A percentile compares a stretch with the other conserved stretches of the same genome.
Evolutionary conservation across 2,329 filamentous ascomycete species (phyloP).

Genomic region (Calonectria fujianensis): DNA sequence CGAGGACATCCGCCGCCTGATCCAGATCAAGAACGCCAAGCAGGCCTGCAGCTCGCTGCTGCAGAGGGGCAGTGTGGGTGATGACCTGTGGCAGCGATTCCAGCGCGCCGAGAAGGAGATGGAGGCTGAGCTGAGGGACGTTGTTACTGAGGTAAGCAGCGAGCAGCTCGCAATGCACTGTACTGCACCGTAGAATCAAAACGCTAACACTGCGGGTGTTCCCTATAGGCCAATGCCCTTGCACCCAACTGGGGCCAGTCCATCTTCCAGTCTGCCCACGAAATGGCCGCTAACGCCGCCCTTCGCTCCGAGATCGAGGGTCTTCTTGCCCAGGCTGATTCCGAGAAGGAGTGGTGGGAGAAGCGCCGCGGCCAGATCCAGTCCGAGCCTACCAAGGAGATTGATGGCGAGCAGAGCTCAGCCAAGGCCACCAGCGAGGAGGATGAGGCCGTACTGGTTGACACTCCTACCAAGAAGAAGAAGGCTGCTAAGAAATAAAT

Average conservation of each 20-base stretch:
- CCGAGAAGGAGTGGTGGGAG: constrained; percentile 95
- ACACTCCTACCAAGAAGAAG: constrained; percentile 77
- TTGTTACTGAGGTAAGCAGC: constrained; percentile 86
- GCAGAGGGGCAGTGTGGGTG: constrained; percentile 93
- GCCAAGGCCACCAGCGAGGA: constrained; percentile 62
- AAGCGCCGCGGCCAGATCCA: constrained; percentile 84
- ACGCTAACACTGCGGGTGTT: constrained; percentile 32
- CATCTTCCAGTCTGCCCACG: constrained; percentile 98
- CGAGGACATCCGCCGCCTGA: constrained; percentile 94
- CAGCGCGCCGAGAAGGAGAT: constrained; percentile 96
- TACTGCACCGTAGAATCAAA: not conserved
- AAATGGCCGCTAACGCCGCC: constrained; percentile 90
- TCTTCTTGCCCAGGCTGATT: constrained; percentile 80
- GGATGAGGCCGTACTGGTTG: constrained; percentile 81
- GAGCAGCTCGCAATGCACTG: not conserved
- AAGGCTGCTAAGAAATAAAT: constrained; percentile 71
- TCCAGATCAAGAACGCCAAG: constrained; percentile 92
- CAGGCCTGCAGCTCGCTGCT: constrained; percentile 88
- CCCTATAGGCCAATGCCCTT: constrained; percentile 88
- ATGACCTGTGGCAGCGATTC: constrained; percentile 97
- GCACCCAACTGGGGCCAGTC: constrained; percentile 91
- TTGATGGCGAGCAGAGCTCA: constrained; percentile 76
- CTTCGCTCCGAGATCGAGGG: constrained; percentile 85
- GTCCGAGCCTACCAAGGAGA: constrained; percentile 88
- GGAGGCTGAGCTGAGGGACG: constrained; percentile 95